These are phyloP conservation scores for Penicillium hordei DNA, from an alignment of 2,329 filamentous ascomycete genomes.

Conservation along the genomic window DNA sequence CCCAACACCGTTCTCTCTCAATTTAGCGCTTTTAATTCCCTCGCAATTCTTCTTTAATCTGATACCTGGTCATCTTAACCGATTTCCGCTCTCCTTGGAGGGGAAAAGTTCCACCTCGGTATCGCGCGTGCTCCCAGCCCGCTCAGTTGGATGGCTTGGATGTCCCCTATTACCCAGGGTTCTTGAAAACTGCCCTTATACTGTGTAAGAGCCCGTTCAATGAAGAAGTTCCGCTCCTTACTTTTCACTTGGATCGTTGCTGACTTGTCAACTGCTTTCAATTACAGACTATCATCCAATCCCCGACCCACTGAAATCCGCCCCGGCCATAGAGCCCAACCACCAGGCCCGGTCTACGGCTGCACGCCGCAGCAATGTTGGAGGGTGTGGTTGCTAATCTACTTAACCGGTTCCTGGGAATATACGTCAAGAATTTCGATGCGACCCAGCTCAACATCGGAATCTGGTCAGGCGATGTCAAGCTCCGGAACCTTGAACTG, in stretches of 20 bases:
- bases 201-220: constrained; percentile 6
- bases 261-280: constrained; percentile 14
- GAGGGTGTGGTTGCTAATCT: constrained; percentile 95
- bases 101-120: constrained; percentile 24
- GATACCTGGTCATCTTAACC: constrained; percentile 1
- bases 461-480: constrained; percentile 98
- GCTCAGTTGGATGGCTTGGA: constrained; percentile 32
- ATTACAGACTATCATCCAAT: constrained; percentile 12
- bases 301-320: constrained; percentile 13
- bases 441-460: constrained; percentile 96
- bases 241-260: neutral
- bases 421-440: constrained; percentile 99
- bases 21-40: constrained; percentile 10
- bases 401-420: constrained; percentile 98
- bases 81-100: constrained; percentile 16
- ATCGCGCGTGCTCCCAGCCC: constrained; percentile 28
- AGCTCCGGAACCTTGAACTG: constrained; percentile 86
- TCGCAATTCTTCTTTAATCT: neutral
- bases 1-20: constrained; percentile 18
- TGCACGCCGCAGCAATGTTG: constrained; percentile 70
- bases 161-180: constrained; percentile 20
- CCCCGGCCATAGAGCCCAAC: constrained; percentile 17
- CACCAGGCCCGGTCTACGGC: constrained; percentile 73
- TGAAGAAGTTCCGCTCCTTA: neutral
- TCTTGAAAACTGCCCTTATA: constrained; percentile 18